Conservation (phyloP, 371 early-diverging fungal species). For the Mucor racemosus region DNA sequence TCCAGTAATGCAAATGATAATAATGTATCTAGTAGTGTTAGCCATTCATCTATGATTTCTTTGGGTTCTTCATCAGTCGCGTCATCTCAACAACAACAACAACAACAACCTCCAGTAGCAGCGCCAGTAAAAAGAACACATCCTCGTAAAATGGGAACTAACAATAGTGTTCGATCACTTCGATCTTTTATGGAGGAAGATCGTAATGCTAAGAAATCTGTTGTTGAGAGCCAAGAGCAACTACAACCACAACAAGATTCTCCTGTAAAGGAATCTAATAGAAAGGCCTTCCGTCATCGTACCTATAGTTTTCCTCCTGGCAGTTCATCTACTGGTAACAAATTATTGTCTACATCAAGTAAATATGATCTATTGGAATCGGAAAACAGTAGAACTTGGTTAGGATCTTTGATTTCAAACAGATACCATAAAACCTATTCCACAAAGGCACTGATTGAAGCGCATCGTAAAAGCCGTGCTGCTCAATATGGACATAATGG, state of each 20-base stretch:
- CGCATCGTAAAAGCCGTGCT: slow-evolving; percentile 20
- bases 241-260: not conserved
- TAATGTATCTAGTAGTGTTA: not conserved
- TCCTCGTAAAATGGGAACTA: slow-evolving; percentile 11
- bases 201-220: slow-evolving; percentile 3
- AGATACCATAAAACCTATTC: slow-evolving; percentile 31
- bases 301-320: slow-evolving; percentile 51
- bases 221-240: not conserved
- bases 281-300: slow-evolving; percentile 35
- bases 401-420: slow-evolving; percentile 41
- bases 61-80: not conserved
- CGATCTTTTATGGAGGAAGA: slow-evolving; percentile 23
- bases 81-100: not conserved
- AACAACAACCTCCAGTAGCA: not conserved
- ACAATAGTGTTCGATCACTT: slow-evolving; percentile 23
- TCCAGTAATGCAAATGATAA: not conserved
- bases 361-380: slow-evolving; percentile 17
- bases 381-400: slow-evolving; percentile 39
- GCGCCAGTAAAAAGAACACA: slow-evolving; percentile 4
- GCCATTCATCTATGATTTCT: not conserved
- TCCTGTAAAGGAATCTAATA: not conserved
- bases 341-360: not conserved
- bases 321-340: not conserved
- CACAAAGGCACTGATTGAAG: slow-evolving; percentile 35
- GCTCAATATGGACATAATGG: slow-evolving; percentile 24